Evolutionary conservation across 169 alveolate species (phyloP).

Genomic region (Plasmodium knowlesi): DNA sequence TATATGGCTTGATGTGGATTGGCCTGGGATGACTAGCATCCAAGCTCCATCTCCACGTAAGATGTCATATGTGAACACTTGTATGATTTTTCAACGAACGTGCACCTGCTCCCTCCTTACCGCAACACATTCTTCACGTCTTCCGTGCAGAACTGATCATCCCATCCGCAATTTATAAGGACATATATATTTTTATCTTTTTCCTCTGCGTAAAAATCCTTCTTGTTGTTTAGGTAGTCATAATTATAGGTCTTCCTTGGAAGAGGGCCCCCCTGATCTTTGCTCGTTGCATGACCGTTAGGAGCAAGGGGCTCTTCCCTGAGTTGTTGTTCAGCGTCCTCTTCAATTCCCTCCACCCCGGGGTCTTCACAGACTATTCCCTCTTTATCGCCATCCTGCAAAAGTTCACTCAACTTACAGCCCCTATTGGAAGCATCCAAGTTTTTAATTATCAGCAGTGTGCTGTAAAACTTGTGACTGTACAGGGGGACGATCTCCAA

Average conservation of each 20-base stretch:
- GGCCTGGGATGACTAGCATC: background rate
- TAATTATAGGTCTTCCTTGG: conserved; percentile 39
- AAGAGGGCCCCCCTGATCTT: background rate
- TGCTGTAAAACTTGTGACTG: conserved; percentile 52
- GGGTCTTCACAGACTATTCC: background rate
- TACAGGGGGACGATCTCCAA: conserved; percentile 69
- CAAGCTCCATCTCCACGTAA: background rate
- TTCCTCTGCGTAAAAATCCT: conserved; percentile 41
- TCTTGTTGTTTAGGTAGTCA: conserved; percentile 67
- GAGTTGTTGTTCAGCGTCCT: background rate
- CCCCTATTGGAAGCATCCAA: background rate
- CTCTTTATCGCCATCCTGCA: background rate
- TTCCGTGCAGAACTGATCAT: conserved; percentile 45
- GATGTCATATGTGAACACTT: background rate
- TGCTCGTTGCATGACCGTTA: background rate
- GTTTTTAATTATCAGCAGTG: conserved; percentile 72
- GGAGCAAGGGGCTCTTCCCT: background rate
- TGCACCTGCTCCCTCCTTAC: conserved; percentile 14
- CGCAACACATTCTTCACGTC: conserved; percentile 47
- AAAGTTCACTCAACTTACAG: background rate
- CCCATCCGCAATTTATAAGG: conserved; percentile 75
- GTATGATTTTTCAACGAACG: background rate
- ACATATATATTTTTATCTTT: conserved; percentile 62
- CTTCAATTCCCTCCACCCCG: background rate
- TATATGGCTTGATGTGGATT: background rate